Conservation (phyloP, 2,329 filamentous ascomycete species). For the Colletotrichum euphorbiae region DNA sequence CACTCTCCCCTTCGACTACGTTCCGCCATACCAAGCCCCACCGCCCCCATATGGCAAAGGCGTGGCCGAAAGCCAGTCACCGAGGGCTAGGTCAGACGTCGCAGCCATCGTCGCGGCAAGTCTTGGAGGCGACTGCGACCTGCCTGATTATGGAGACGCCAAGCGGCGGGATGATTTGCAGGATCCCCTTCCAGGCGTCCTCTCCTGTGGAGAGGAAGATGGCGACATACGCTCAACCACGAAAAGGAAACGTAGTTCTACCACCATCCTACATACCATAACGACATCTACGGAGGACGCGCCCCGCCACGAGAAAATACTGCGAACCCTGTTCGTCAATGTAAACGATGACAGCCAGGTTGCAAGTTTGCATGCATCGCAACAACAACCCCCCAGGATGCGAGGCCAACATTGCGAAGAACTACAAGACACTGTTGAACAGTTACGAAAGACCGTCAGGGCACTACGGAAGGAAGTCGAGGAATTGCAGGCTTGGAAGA, state of each 20-base stretch:
- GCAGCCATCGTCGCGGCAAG: not conserved
- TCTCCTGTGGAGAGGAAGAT: not conserved
- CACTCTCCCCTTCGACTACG: no score
- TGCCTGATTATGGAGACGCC: slow-evolving; percentile 11
- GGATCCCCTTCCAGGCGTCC: not conserved
- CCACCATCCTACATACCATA: not conserved
- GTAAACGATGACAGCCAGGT: not conserved
- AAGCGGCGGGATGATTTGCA: not conserved
- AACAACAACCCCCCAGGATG: not conserved
- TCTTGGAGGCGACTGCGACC: not conserved
- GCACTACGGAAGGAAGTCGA: slow-evolving; percentile 3
- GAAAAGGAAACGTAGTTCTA: slow-evolving; percentile 18
- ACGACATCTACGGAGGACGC: not conserved
- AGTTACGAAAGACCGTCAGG: not conserved
- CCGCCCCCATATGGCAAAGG: no score
- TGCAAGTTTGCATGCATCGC: not conserved
- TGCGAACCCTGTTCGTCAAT: not conserved
- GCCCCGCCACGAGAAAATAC: not conserved
- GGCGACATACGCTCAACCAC: not conserved
- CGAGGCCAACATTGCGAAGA: not conserved
- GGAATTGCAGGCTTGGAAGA: not conserved
- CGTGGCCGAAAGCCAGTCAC: no score
- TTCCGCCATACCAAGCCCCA: no score
- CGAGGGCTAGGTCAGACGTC: not conserved
- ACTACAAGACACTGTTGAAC: not conserved